Conservation (phyloP, 176 grass and related monocot genomes). For the Phoenix dactylifera region DNA sequence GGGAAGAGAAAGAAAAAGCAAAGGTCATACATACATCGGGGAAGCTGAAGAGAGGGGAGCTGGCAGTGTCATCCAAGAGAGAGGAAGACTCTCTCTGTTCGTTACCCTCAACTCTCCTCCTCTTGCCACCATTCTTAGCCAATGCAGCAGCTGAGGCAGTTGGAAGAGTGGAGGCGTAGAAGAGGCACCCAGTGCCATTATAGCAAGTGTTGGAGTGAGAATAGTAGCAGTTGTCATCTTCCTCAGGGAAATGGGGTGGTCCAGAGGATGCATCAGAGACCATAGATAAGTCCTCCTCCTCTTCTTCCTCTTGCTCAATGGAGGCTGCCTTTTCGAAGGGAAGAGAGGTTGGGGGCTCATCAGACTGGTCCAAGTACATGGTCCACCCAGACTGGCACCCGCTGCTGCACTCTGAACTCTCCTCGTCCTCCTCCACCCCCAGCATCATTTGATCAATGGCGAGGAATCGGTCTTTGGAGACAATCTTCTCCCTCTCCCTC, state of each 20-base stretch:
- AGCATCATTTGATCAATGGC: conserved; percentile 12
- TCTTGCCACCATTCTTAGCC: conserved; percentile 21
- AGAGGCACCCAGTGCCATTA: neutral
- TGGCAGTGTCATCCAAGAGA: conserved; percentile 87
- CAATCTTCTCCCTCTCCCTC: too few relatives aligned
- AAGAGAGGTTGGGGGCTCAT: conserved; percentile 11
- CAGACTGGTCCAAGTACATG: conserved; percentile 74
- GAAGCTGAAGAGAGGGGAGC: conserved; percentile 51
- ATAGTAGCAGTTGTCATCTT: conserved; percentile 3
- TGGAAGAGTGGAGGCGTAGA: neutral
- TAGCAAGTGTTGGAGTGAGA: neutral
- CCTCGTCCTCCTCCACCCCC: conserved; percentile 25
- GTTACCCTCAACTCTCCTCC: conserved; percentile 18
- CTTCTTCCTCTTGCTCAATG: neutral
- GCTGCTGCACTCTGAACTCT: conserved; percentile 86
- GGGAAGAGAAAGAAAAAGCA: too few relatives aligned
- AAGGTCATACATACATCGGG: conserved; percentile 20
- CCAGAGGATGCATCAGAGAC: conserved; percentile 96
- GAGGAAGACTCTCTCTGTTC: conserved; percentile 30
- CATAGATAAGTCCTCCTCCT: conserved; percentile 82
- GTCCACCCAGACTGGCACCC: conserved; percentile 99
- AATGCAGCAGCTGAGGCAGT: conserved; percentile 4
- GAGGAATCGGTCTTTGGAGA: too few relatives aligned
- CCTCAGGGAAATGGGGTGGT: conserved; percentile 46
- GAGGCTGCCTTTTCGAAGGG: neutral